These are phyloP conservation scores for Syzygium oleosum DNA, from an alignment of 345 rosid genomes.

Conservation along the genomic window DNA sequence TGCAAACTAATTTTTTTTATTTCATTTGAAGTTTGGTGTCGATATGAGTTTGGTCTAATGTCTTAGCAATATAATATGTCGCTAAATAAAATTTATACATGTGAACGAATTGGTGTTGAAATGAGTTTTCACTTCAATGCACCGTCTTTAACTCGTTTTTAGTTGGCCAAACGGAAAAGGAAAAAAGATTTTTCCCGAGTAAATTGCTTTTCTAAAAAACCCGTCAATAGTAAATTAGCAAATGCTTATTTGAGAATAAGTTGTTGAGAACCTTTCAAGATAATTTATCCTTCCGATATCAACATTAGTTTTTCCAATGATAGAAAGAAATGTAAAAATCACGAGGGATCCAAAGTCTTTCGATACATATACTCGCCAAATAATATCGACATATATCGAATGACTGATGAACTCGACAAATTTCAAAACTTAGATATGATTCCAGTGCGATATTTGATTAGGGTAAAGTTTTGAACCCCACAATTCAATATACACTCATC, in stretches of 20 bases:
- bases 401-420: fast-evolving
- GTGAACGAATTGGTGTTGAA: neutral
- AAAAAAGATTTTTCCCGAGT: neutral
- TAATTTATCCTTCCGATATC: neutral
- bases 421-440: neutral
- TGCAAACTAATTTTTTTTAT: neutral
- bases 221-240: neutral
- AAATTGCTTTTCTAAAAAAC: neutral
- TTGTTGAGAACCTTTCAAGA: fast-evolving
- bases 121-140: neutral
- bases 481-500: neutral
- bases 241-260: neutral
- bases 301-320: neutral
- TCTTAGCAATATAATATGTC: no score
- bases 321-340: neutral
- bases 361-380: neutral
- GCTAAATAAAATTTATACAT: no score
- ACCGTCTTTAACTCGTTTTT: neutral
- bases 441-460: neutral
- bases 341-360: neutral
- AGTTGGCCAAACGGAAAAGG: neutral
- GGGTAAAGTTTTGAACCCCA: neutral
- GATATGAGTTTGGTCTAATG: neutral
- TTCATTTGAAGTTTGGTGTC: neutral
- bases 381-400: neutral